Conservation (phyloP, 192 early-diverging fungal genomes). For the Coemansia sp. region DNA sequence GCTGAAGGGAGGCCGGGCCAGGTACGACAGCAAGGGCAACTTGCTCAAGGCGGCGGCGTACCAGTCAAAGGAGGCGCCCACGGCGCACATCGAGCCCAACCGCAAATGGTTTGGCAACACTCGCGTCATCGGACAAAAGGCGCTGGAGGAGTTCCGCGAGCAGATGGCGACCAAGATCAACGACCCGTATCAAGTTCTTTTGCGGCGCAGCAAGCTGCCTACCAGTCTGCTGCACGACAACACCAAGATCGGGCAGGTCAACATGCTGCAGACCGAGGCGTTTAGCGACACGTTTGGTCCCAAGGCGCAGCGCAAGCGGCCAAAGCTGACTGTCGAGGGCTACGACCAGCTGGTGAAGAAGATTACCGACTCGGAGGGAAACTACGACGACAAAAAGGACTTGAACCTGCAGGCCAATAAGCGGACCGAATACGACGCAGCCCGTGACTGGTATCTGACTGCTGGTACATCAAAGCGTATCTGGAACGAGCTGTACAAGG, state of each 20-base stretch:
- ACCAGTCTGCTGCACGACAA: conserved; percentile 85
- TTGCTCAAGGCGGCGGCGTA: conserved; percentile 88
- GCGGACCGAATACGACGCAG: conserved; percentile 69
- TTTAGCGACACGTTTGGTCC: conserved; percentile 93
- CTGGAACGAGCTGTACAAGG: conserved; percentile 99
- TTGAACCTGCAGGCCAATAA: conserved; percentile 70
- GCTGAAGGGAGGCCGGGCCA: conserved; percentile 84
- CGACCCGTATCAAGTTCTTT: conserved; percentile 93
- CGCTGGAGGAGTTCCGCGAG: conserved; percentile 88
- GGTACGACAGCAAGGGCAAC: conserved; percentile 80
- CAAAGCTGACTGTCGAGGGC: conserved; percentile 72
- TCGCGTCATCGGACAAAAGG: conserved; percentile 92
- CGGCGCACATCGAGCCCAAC: conserved; percentile 88
- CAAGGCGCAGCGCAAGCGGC: conserved; percentile 91
- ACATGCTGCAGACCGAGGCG: conserved; percentile 92
- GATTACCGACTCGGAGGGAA: conserved; percentile 64
- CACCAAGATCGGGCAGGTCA: conserved; percentile 68
- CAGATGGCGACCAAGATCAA: conserved; percentile 80
- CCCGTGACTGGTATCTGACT: conserved; percentile 83
- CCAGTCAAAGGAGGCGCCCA: conserved; percentile 73
- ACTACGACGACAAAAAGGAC: conserved; percentile 70
- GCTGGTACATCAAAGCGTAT: conserved; percentile 96
- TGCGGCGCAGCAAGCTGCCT: conserved; percentile 93
- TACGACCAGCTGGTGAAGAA: conserved; percentile 77
- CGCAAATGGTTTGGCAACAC: conserved; percentile 99